These are phyloP conservation scores for Xylariaceae sp. DNA, from an alignment of 2,329 filamentous ascomycete genomes.

Conservation along the genomic window DNA sequence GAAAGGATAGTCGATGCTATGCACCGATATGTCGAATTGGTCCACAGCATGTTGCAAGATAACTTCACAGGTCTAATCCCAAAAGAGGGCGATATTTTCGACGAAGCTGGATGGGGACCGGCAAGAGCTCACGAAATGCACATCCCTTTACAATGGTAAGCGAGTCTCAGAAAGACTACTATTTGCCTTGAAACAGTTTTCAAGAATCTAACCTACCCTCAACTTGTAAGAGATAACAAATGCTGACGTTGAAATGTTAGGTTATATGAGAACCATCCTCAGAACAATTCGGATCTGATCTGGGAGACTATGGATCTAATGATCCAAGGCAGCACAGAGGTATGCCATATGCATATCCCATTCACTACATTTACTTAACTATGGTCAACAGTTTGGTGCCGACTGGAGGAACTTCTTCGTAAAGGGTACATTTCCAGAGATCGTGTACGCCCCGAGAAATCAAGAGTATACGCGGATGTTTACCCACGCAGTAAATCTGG, in stretches of 20 bases:
- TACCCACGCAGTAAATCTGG: slow-evolving; percentile 41
- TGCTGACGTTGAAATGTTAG: not conserved
- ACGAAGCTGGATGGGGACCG: slow-evolving; percentile 33
- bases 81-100: slow-evolving; percentile 39
- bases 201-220: not conserved
- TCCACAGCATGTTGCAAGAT: slow-evolving; percentile 50
- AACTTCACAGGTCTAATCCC: slow-evolving; percentile 47
- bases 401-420: slow-evolving; percentile 35
- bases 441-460: slow-evolving; percentile 25
- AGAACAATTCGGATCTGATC: slow-evolving; percentile 33
- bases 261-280: slow-evolving; percentile 34
- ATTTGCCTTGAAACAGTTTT: not conserved
- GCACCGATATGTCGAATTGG: slow-evolving; percentile 45
- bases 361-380: too few relatives aligned
- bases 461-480: slow-evolving; percentile 33
- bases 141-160: slow-evolving; percentile 36
- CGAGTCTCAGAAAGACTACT: not conserved
- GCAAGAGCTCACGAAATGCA: slow-evolving; percentile 37
- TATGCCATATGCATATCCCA: too few relatives aligned
- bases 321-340: slow-evolving; percentile 41
- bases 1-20: slow-evolving; percentile 44
- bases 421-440: slow-evolving; percentile 29
- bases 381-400: slow-evolving; percentile 23
- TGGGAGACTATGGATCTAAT: slow-evolving; percentile 40
- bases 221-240: not conserved